Base-by-base conservation (phyloP, 139 green algal species). In the Coccomyxa sp. region DNA sequence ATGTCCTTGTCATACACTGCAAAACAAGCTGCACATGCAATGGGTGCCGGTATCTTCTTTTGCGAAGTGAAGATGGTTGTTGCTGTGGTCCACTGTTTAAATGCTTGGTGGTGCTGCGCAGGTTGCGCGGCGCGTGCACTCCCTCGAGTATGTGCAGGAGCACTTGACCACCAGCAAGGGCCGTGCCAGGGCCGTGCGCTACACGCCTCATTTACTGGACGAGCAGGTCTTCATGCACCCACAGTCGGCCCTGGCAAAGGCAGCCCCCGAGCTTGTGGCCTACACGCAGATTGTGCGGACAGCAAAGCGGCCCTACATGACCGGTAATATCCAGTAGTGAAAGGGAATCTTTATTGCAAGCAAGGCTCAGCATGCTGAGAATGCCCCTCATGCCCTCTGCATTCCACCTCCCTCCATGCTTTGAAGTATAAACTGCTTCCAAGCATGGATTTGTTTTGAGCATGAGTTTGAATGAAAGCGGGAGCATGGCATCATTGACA, bases 151-250 rank as follows among this genome's bases (percentile, higher is more conserved):
- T 76, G 27, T 94, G 17, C 58, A 82, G 13, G 27, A 67, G 30
- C 80, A 84, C 31, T 66, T 58, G 38, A 51, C 71, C 9, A 45
- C 67, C 23, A 67, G 13, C 30, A 27, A 18, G 17, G 30, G 25
- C 30, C 76, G 17, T 14, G 25, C 78, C 13, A 45, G 57, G 25
- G 57, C 78, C 0, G 58, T 25, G 57, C 63, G 63, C 51, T 30
- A 74, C 15, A 74, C 30, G 57, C 57, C 75, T 45, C 76, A 82
- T 71, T 58, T 17, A 25, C 0, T 84, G 30, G 90, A 91, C 0
- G 92, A 92, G 66, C 85, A 91, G 18, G 92, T 98, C 45, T 98
- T 91, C 88, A 90, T 99, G 67, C 96, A 99, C 92, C 96, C 96
- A 0, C 82, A 84, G 63, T 98, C 94, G 18, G 85, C 87, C 14